These are phyloP conservation scores for Sporothrix brunneoviolacea DNA, from an alignment of 2,329 filamentous ascomycete genomes.

Conservation along the genomic window DNA sequence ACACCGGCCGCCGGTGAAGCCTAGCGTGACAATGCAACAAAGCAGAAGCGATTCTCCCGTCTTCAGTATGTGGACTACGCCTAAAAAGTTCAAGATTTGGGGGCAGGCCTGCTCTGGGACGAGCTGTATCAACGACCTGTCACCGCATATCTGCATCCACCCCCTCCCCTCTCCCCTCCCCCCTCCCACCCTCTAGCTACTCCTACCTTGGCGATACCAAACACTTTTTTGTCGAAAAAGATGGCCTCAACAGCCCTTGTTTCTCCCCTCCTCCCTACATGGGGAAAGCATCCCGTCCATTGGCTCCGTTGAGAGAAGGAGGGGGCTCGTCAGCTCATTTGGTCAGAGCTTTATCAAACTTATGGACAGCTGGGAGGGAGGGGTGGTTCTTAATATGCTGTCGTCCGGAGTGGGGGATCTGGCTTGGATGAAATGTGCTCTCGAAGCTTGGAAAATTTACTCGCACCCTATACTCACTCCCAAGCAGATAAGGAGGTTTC, in stretches of 20 bases:
- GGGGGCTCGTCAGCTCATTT: neutral
- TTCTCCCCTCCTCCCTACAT: neutral
- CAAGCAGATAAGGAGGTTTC: conserved; percentile 5
- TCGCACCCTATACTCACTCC: too few species aligned
- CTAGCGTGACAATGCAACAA: neutral
- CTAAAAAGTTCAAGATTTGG: neutral
- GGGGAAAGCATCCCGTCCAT: neutral
- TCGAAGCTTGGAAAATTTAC: too few species aligned
- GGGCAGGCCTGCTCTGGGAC: conserved; percentile 1
- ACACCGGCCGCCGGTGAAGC: neutral
- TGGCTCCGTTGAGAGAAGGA: neutral
- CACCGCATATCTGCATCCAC: neutral
- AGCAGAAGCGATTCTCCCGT: neutral
- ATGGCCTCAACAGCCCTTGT: too few species aligned
- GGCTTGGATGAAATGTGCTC: too few species aligned
- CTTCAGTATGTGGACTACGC: conserved; percentile 1
- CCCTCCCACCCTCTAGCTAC: neutral
- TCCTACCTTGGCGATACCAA: neutral
- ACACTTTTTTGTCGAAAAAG: neutral
- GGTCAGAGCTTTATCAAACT: neutral
- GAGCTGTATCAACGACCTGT: neutral
- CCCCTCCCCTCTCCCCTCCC: neutral
- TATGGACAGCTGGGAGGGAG: neutral
- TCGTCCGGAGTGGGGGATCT: too few species aligned
- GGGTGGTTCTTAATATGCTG: neutral